Base-by-base conservation (phyloP, 768 basidiomycete species). In the Dendrothele bispora region DNA sequence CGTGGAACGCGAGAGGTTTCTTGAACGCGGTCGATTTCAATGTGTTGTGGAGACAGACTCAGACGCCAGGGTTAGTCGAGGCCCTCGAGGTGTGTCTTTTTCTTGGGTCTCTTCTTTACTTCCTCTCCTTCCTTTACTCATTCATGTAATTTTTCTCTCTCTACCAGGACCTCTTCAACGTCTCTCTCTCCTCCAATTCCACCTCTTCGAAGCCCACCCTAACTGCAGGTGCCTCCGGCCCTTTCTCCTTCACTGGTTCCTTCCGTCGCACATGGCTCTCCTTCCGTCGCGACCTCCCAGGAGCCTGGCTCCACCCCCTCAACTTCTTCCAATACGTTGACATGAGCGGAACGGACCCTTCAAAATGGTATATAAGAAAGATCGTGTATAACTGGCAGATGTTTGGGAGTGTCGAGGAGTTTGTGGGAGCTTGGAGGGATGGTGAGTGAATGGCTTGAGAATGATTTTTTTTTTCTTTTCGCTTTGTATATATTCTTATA, bases 361-460 rank as follows among this genome's bases (percentile, higher is more conserved):
- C 66, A 2, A 63, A 71, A 26, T 85, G 79, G 79, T 74, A 76
- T 43, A 55, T 76, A 17, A 61, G 80, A 35, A 79, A 79, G 74
- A 60, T 82, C 50, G 75, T 83, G 25, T 84, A 85, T 57, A 82
- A 84, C 48, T 70, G 77, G 46, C 80, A 83, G 56, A 56, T 80
- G 22, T 86, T 83, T 60, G 41, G 67, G 11, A 68, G 69, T 21
- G 55, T 65, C 2, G 74, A 73, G 14, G 73, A 73, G 0, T 82
- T 86, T 64, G 47, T 78, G 44, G 70, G 66, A 24, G 82, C 82
- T 1, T 84, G 73, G 64, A 60, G 61, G 39, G 73, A 79, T 49
- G 78, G 78, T 30, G n/a, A n/a, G n/a, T n/a, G n/a, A n/a, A n/a
- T n/a, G n/a, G n/a, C n/a, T n/a, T n/a, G n/a, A n/a, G n/a, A n/a